A percentile compares a stretch with the other conserved stretches of the same genome.
These are phyloP conservation scores for Rhododendron kiyosumense DNA, from an alignment of 148 eudicot species.

Conservation along the genomic window DNA sequence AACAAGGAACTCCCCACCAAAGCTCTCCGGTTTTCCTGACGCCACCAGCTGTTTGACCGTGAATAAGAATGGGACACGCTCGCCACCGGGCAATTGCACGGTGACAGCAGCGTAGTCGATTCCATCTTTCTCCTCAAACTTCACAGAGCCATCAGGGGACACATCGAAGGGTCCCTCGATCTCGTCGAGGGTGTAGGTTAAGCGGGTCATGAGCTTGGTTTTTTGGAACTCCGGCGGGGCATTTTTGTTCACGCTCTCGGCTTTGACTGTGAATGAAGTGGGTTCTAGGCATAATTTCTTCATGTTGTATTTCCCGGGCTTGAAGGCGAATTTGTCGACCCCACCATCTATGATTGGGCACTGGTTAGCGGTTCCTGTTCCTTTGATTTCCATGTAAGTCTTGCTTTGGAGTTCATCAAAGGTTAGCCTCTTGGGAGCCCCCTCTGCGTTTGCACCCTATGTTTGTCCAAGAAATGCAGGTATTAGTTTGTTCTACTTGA, in stretches of 20 bases:
- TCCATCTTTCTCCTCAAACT: conserved; percentile 97
- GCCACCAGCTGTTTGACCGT: conserved; percentile 92
- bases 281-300: conserved; percentile 96
- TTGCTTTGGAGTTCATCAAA: conserved; percentile 94
- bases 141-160: conserved; percentile 62
- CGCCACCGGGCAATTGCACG: conserved; percentile 96
- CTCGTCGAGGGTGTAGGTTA: conserved; percentile 96
- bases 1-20: conserved; percentile 75
- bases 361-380: conserved; percentile 97
- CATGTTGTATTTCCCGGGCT: conserved; percentile 86
- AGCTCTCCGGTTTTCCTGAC: conserved; percentile 77
- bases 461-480: neutral
- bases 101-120: conserved; percentile 99
- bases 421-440: conserved; percentile 72
- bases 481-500: neutral
- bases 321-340: conserved; percentile 63
- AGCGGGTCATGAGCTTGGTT: conserved; percentile 97
- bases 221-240: conserved; percentile 83
- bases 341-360: conserved; percentile 87
- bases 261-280: conserved; percentile 86
- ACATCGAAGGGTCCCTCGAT: conserved; percentile 97
- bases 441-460: conserved; percentile 95
- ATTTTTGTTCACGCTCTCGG: conserved; percentile 79
- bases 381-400: conserved; percentile 93
- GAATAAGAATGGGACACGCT: conserved; percentile 95